phyloP scores from a whole-genome alignment of 805 yeast genomes.

The Ascoidea asiatica region DNA sequence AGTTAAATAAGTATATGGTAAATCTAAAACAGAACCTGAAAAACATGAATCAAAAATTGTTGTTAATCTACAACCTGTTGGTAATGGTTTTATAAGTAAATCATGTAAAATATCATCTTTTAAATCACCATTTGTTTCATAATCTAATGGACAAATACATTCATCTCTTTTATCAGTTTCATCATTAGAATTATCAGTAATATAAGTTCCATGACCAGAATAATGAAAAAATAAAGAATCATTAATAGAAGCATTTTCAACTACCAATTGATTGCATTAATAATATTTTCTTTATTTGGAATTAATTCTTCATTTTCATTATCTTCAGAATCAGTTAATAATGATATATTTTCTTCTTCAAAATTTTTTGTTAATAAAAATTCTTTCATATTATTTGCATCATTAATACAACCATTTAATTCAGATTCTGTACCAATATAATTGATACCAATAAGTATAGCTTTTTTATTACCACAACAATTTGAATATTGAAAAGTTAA shows the following conservation, averaged over 20 bases:
- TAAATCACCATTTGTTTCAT: conserved; percentile 49
- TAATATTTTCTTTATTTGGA: conserved; percentile 59
- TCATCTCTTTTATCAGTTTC: conserved; percentile 67
- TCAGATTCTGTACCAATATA: conserved; percentile 51
- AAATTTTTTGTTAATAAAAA: conserved; percentile 36
- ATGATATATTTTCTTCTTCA: conserved; percentile 39
- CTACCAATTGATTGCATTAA: conserved; percentile 75
- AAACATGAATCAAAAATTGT: conserved; percentile 81
- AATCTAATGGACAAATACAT: conserved; percentile 63
- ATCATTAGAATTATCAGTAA: conserved; percentile 55
- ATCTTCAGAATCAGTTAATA: conserved; percentile 48
- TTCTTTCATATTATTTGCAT: conserved; percentile 36
- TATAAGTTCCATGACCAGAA: conserved; percentile 80
- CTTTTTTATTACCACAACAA: conserved; percentile 63
- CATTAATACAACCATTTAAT: conserved; percentile 73
- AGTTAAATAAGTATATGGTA: conserved; percentile 72
- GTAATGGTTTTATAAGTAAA: conserved; percentile 54
- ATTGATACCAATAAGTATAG: conserved; percentile 66
- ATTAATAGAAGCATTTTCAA: conserved; percentile 56
- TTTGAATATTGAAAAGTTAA: conserved; percentile 42
- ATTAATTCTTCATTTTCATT: conserved; percentile 30
- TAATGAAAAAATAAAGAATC: conserved; percentile 74
- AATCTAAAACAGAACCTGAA: conserved; percentile 70
- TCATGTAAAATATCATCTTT: conserved; percentile 67
- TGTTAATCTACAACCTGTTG: conserved; percentile 63